Evolutionary conservation across 23 red algal species (phyloP).

Genomic region (Chondrus crispus): DNA sequence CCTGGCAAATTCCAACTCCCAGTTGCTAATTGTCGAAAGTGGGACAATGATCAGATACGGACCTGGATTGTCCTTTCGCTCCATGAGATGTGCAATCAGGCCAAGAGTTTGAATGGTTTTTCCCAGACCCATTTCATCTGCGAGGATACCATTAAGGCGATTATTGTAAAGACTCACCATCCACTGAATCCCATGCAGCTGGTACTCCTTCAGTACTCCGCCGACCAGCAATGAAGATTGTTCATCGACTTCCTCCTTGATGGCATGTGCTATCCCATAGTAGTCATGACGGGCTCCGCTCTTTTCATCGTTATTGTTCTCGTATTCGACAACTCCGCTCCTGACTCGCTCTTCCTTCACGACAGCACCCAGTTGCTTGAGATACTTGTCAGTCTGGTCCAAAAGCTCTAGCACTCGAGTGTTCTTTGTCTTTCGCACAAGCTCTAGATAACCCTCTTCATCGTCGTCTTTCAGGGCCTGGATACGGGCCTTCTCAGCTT

Average conservation of each 20-base stretch:
- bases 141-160: constrained; percentile 93
- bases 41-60: constrained; percentile 97
- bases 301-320: constrained; percentile 54
- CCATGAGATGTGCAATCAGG: constrained; percentile 88
- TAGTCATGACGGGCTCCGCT: constrained; percentile 62
- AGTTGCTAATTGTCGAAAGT: constrained; percentile 96
- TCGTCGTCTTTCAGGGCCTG: constrained; percentile 90
- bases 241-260: constrained; percentile 70
- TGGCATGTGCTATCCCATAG: constrained; percentile 91
- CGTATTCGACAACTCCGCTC: constrained; percentile 69
- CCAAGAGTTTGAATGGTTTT: constrained; percentile 98
- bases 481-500: constrained; percentile 89
- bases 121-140: constrained; percentile 99
- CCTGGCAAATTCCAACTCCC: constrained; percentile 92
- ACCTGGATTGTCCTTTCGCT: constrained; percentile 83
- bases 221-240: constrained; percentile 78
- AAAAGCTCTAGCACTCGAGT: constrained; percentile 80
- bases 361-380: constrained; percentile 84
- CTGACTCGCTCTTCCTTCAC: constrained; percentile 73
- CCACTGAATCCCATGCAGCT: constrained; percentile 95
- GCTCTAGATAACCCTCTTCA: constrained; percentile 96
- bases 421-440: constrained; percentile 96
- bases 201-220: constrained; percentile 95
- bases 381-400: constrained; percentile 94
- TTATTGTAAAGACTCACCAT: constrained; percentile 97